Evolutionary conservation across 169 alveolate genomes (phyloP).

Genomic region (Eimeria brunetti): DNA sequence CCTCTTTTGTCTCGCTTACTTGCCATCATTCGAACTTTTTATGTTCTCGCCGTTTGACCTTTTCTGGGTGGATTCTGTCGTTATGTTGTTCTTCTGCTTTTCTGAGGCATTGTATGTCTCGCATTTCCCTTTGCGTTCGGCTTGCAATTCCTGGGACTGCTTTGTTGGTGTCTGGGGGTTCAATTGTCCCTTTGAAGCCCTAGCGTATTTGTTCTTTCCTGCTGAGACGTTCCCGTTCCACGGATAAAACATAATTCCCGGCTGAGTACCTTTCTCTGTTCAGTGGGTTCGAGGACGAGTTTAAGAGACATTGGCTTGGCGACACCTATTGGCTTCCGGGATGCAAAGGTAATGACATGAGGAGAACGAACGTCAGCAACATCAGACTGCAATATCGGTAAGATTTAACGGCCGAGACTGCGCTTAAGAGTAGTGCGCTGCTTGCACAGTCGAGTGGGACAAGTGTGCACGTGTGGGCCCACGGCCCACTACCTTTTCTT

Average conservation of each 20-base stretch:
- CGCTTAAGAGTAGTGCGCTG: neutral
- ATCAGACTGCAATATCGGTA: constrained; percentile 80
- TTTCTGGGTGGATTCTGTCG: neutral
- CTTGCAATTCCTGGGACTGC: neutral
- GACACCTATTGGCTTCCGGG: constrained; percentile 70
- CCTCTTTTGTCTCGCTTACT: neutral
- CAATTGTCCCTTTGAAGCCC: neutral
- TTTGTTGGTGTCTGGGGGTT: neutral
- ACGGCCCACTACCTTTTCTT: neutral
- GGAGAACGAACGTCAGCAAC: constrained; percentile 82
- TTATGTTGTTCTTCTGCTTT: neutral
- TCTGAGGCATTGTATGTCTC: neutral
- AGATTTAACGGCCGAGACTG: neutral
- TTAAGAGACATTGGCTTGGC: constrained; percentile 88
- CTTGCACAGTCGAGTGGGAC: neutral
- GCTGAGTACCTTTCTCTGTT: neutral
- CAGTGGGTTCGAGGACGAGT: constrained; percentile 85
- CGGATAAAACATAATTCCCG: neutral
- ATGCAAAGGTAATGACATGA: constrained; percentile 80
- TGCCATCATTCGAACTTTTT: neutral
- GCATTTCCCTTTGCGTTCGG: neutral
- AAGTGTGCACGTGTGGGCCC: neutral
- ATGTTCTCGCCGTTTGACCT: neutral
- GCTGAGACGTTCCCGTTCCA: neutral
- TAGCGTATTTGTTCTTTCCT: neutral